Evolutionary conservation across 441 rosid species (phyloP).

Genomic region (Brassica balearica): DNA sequence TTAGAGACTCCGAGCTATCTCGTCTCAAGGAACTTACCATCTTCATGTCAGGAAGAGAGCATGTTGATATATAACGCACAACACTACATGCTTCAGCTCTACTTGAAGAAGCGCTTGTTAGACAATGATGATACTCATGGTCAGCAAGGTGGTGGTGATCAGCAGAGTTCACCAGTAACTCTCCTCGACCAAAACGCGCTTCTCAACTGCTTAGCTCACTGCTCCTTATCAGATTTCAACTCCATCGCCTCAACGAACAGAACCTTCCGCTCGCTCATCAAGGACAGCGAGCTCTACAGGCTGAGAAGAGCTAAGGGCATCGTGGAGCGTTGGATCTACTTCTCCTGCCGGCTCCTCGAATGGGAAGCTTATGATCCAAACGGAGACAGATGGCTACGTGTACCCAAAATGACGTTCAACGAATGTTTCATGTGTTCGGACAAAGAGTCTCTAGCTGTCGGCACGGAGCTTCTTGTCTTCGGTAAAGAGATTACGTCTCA

Average conservation of each 20-base stretch:
- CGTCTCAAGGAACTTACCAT: conserved; percentile 53
- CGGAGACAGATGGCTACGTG: conserved; percentile 77
- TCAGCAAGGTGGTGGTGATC: conserved; percentile 31
- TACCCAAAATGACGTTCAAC: conserved; percentile 77
- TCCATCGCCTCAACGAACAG: conserved; percentile 69
- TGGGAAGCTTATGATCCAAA: conserved; percentile 96
- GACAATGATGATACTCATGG: conserved; percentile 48
- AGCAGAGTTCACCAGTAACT: conserved; percentile 14
- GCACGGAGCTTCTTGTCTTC: conserved; percentile 72
- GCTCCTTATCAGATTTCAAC: conserved; percentile 87
- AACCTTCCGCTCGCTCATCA: conserved; percentile 67
- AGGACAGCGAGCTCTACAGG: conserved; percentile 74
- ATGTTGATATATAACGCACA: conserved; percentile 53
- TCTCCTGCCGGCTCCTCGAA: conserved; percentile 78
- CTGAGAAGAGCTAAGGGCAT: conserved; percentile 64
- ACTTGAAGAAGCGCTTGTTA: conserved; percentile 43
- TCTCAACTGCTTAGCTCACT: conserved; percentile 65
- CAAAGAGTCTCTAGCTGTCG: conserved; percentile 82
- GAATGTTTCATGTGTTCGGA: conserved; percentile 81
- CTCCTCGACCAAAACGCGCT: conserved; percentile 37
- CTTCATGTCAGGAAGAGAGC: conserved; percentile 54
- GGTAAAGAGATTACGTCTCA: conserved; percentile 68
- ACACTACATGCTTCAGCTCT: conserved; percentile 45
- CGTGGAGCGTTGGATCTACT: conserved; percentile 93
- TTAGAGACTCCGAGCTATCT: conserved; percentile 58